Evolutionary conservation across 345 rosid species (phyloP), one percentile per base, ranked within the genome.

Genomic region (Ailanthus altissimus): DNA sequence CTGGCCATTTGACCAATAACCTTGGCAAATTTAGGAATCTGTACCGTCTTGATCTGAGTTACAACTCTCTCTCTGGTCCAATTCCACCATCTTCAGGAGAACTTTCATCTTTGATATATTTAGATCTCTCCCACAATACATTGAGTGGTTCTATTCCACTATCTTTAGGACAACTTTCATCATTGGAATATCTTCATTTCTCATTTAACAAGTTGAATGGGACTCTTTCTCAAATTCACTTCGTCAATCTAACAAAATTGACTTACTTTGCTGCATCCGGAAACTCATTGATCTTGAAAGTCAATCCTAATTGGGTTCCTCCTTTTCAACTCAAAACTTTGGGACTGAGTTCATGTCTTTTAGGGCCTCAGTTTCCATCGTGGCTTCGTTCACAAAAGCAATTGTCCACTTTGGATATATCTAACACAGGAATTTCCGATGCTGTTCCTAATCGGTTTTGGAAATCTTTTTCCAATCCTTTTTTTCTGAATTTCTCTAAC

Each of bases 361-460:
- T 84, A 21, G 86, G 86, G 1, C 76, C 73, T 5, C 64, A 61
- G 12, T 84, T 84, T 43, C 86, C 84, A 0, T 46, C 4, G 0
- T 81, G 86, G 83, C 70, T 84, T 46, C 61, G 28, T 0, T 76
- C 11, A 23, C 84, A 72, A 49, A 78, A 69, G 36, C 20, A 14
- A 12, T 75, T 67, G 38, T 1, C 5, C 14, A n/a, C 38, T 28
- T 75, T 84, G 20, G 78, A 84, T 42, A 65, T 81, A 12, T 84
- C 84, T 18, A 46, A 28, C 21, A 9, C 51, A 20, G 72, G 72
- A 28, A 78, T 84, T 38, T 51, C 25, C 8, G 78, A 78, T 40
- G 13, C 61, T 0, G 50, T 84, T 68, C 86, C 84, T 2, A 2
- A 50, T 15, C 73, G 82, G 84, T 73, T 81, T 59, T 74, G 79